Evolutionary conservation across 2,329 filamentous ascomycete species (phyloP).

Genomic region (Fusarium gaditjirri): DNA sequence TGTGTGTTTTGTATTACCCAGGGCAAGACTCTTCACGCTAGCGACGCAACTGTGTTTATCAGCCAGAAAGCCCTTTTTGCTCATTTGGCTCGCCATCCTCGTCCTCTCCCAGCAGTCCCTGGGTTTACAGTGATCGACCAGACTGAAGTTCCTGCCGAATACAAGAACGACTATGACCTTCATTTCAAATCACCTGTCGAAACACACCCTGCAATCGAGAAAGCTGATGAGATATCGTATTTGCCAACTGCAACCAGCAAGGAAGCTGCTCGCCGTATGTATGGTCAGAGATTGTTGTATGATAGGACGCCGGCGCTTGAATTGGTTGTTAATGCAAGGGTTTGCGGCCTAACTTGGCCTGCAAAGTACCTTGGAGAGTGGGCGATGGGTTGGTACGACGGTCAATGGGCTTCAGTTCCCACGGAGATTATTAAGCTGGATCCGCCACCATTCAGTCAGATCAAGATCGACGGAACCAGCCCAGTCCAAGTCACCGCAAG

Average conservation of each 20-base stretch:
- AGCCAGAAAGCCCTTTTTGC: slow-evolving; percentile 62
- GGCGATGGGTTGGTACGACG: slow-evolving; percentile 68
- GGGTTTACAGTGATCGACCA: slow-evolving; percentile 62
- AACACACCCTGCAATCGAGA: slow-evolving; percentile 55
- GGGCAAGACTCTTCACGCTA: slow-evolving; percentile 62
- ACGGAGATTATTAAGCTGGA: slow-evolving; percentile 61
- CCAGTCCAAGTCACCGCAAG: slow-evolving; percentile 60
- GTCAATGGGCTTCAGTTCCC: slow-evolving; percentile 60
- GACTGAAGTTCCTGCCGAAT: slow-evolving; percentile 51
- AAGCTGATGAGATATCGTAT: slow-evolving; percentile 52
- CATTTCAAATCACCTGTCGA: slow-evolving; percentile 57
- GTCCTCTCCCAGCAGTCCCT: slow-evolving; percentile 61
- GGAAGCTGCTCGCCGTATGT: slow-evolving; percentile 59
- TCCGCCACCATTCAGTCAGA: slow-evolving; percentile 57
- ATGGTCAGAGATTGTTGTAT: slow-evolving; percentile 58
- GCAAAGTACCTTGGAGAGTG: slow-evolving; percentile 64
- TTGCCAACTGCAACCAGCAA: slow-evolving; percentile 59
- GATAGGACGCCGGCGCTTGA: slow-evolving; percentile 59
- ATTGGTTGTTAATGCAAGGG: slow-evolving; percentile 58
- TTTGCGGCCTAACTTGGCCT: slow-evolving; percentile 64
- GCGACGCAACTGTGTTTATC: slow-evolving; percentile 68
- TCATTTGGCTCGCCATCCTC: slow-evolving; percentile 64
- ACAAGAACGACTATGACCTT: slow-evolving; percentile 64
- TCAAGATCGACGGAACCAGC: slow-evolving; percentile 59
- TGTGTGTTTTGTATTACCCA: slow-evolving; percentile 65